phyloP scores from a whole-genome alignment of 495 filamentous ascomycete species.

The Aspergillus egyptiacus region DNA sequence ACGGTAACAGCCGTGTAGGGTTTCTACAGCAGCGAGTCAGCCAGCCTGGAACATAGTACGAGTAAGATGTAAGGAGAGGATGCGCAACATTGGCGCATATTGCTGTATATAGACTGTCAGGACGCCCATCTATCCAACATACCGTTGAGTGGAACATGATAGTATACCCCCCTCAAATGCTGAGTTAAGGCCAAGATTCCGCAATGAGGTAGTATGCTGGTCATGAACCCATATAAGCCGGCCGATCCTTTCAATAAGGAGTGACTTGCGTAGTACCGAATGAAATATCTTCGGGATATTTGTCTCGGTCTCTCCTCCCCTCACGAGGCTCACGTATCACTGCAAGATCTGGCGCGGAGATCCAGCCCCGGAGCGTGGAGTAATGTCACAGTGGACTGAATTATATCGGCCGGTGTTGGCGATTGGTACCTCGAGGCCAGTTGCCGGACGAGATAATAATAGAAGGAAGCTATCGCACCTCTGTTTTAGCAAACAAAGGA shows the following conservation, averaged over 20 bases:
- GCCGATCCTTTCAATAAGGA: too few species aligned
- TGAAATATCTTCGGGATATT: neutral
- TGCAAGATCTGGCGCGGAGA: neutral
- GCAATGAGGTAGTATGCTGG: neutral
- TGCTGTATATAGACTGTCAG: neutral
- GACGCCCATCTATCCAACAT: slow-evolving; percentile 18
- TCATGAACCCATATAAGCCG: neutral
- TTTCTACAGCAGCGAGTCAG: slow-evolving; percentile 47
- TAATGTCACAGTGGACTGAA: neutral
- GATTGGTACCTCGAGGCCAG: neutral
- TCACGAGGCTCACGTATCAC: slow-evolving; percentile 1
- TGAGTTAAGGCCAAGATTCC: neutral
- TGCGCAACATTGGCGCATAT: neutral
- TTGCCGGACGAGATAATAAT: neutral
- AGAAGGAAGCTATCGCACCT: neutral
- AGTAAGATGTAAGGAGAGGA: neutral
- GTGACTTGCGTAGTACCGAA: neutral
- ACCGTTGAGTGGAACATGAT: slow-evolving; percentile 40
- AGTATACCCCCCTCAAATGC: slow-evolving; percentile 1
- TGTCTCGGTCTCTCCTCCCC: neutral
- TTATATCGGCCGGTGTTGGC: neutral
- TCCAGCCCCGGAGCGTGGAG: neutral
- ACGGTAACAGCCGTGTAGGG: slow-evolving; percentile 92
- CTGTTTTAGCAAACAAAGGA: neutral
- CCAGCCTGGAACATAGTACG: neutral